phyloP scores from a whole-genome alignment of 768 basidiomycete species.

The Suillus placidus region DNA sequence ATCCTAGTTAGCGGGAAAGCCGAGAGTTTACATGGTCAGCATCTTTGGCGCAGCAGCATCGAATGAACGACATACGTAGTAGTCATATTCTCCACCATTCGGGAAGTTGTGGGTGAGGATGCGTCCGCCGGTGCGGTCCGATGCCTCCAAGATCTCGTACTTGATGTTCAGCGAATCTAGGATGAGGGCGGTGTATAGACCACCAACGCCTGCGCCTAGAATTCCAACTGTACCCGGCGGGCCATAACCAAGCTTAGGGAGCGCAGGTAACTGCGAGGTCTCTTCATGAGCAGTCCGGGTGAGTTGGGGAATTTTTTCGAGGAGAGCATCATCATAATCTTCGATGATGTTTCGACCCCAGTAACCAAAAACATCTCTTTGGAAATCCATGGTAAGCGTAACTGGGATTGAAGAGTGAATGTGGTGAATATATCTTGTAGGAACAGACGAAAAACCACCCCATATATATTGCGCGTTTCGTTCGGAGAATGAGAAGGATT shows the following conservation, averaged over 20 bases:
- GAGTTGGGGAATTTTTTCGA: conserved; percentile 7
- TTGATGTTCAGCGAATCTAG: conserved; percentile 43
- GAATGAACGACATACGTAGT: conserved; percentile 32
- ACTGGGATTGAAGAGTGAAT: background rate
- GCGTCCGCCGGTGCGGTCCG: conserved; percentile 44
- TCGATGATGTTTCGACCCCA: conserved; percentile 12
- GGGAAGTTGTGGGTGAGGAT: conserved; percentile 46
- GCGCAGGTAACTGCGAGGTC: background rate
- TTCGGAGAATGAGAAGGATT: background rate
- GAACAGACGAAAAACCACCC: background rate
- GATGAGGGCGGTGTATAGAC: conserved; percentile 48
- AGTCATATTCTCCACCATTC: conserved; percentile 33
- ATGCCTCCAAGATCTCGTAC: conserved; percentile 51
- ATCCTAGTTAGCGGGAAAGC: conserved; percentile 24
- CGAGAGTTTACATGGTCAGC: background rate
- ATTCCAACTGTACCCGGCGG: conserved; percentile 19
- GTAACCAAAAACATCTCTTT: conserved; percentile 18
- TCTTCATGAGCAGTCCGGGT: background rate
- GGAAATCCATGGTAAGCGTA: conserved; percentile 13
- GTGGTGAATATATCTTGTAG: background rate
- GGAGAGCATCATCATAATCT: conserved; percentile 14
- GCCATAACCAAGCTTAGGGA: conserved; percentile 3
- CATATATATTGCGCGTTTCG: background rate
- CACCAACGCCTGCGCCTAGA: conserved; percentile 25
- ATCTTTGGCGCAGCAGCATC: background rate